Percentiles rank a stretch among this genome's conserved stretches.
These are phyloP conservation scores for Ophiostoma australiae DNA, from an alignment of 2,329 filamentous ascomycete species.

Conservation along the genomic window DNA sequence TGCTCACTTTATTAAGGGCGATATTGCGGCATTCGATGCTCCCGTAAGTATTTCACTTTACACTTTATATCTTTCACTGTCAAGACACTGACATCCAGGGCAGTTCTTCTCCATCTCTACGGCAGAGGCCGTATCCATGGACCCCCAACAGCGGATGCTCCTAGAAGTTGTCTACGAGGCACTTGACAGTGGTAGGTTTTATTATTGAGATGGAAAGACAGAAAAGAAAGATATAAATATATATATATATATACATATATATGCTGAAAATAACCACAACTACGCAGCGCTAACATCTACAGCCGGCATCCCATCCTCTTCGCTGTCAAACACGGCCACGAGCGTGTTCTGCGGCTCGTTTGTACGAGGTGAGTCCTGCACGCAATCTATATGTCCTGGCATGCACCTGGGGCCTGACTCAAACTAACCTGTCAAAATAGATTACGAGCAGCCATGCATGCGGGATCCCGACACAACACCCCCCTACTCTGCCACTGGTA, in stretches of 20 bases:
- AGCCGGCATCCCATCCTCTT: slow-evolving; percentile 44
- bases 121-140: slow-evolving; percentile 49
- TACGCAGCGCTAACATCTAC: slow-evolving; percentile 9
- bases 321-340: slow-evolving; percentile 42
- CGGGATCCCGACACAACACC: slow-evolving; percentile 48
- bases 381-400: slow-evolving; percentile 12
- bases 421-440: slow-evolving; percentile 31
- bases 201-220: slow-evolving; percentile 7
- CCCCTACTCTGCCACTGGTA: slow-evolving; percentile 50
- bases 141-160: slow-evolving; percentile 50
- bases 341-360: slow-evolving; percentile 50
- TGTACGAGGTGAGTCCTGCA: slow-evolving; percentile 40
- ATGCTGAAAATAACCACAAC: not conserved
- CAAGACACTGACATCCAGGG: not conserved
- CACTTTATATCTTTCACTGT: not conserved
- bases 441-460: slow-evolving; percentile 48
- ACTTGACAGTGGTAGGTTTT: slow-evolving; percentile 43
- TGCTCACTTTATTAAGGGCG: slow-evolving; percentile 47
- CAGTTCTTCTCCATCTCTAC: slow-evolving; percentile 50
- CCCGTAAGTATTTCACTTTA: slow-evolving; percentile 36
- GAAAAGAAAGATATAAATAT: not conserved
- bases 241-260: too few relatives aligned
- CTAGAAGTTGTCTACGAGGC: slow-evolving; percentile 50
- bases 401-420: not conserved
- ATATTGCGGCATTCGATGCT: slow-evolving; percentile 47